A percentile compares a stretch with the other conserved stretches of the same genome.
Conservation (phyloP, 2,329 filamentous ascomycete species). For the Ceratocystis alfenasii region DNA sequence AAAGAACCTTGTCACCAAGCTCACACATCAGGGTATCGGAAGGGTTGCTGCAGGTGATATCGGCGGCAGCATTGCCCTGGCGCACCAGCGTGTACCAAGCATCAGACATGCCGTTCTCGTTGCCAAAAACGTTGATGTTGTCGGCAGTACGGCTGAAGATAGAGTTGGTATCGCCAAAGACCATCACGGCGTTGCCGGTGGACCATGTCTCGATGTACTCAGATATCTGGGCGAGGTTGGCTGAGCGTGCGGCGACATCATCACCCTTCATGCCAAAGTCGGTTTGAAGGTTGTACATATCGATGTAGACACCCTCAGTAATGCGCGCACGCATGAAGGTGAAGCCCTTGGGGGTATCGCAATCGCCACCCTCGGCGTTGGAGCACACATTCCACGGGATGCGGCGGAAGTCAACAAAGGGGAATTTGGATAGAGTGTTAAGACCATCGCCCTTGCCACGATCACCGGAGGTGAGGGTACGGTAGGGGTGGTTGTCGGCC, state of each 20-base stretch:
- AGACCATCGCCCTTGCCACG: constrained; percentile 51
- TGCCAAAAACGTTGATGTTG: constrained; percentile 41
- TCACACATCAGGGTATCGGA: constrained; percentile 44
- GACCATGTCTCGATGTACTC: constrained; percentile 46
- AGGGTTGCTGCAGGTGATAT: constrained; percentile 45
- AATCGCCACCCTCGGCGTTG: constrained; percentile 44
- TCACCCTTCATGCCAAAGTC: constrained; percentile 47
- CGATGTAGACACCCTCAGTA: constrained; percentile 39
- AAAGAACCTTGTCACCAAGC: constrained; percentile 56
- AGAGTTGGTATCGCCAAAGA: constrained; percentile 55
- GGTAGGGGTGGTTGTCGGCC: constrained; percentile 46
- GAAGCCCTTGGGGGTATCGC: constrained; percentile 58
- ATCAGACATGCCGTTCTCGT: constrained; percentile 43
- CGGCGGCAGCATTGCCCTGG: constrained; percentile 35
- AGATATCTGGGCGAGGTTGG: constrained; percentile 48
- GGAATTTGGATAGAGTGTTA: constrained; percentile 49
- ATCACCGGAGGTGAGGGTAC: constrained; percentile 54
- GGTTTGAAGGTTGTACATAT: constrained; percentile 55
- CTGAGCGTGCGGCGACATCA: constrained; percentile 44
- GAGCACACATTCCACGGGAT: constrained; percentile 50
- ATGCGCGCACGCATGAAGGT: constrained; percentile 51
- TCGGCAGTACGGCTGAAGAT: constrained; percentile 48
- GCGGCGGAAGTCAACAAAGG: constrained; percentile 44
- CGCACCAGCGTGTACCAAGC: constrained; percentile 46
- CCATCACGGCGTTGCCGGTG: constrained; percentile 47